Base-by-base conservation (phyloP, 257 asterid species). In the Orobanche coerulescens region DNA sequence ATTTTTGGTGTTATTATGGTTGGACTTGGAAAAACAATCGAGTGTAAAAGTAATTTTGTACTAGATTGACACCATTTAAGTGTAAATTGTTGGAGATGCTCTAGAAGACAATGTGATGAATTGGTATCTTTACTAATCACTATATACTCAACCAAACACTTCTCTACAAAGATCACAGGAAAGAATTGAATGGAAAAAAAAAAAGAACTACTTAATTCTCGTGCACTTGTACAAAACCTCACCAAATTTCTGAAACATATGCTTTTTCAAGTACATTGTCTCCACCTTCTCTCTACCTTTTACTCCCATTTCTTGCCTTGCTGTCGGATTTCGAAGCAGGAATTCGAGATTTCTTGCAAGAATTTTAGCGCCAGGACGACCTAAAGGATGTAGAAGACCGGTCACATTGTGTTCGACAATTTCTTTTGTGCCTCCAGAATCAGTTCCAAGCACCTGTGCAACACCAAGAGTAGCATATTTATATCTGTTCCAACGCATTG, bases 401-500 rank as follows among this genome's bases (percentile, higher is more conserved):
- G 94, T 86, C 58, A 64, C 67, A 18, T 84, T 93, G 65, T 93
- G 88, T 50, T 93, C 90, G 6, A 89, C 94, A 2, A 93, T 80
- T 79, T 93, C 99, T 61, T 70, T 79, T 6, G 99, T 89, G 67
- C 97, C 99, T 55, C 99, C 99, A 14, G 94, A 78, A 73, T 84
- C 88, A 0, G 99, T 93, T 73, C 97, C 99, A 40, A 93, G 83
- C 36, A 92, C 89, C 98, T 92, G 73, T 70, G 74, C 39, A 37
- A 34, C 69, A 28, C 50, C 61, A 68, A 26, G 5, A 6, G 8
- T 34, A 46, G 25, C 25, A 46, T 46, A 5, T 46, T 12, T 6
- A 9, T 6, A 34, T 26, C 31, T 26, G 31, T 26, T 2, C 5
- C n/a, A n/a, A n/a, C n/a, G n/a, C n/a, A n/a, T n/a, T n/a, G n/a